These are phyloP conservation scores for Populus euphratica DNA, from an alignment of 345 rosid species.

Conservation along the genomic window DNA sequence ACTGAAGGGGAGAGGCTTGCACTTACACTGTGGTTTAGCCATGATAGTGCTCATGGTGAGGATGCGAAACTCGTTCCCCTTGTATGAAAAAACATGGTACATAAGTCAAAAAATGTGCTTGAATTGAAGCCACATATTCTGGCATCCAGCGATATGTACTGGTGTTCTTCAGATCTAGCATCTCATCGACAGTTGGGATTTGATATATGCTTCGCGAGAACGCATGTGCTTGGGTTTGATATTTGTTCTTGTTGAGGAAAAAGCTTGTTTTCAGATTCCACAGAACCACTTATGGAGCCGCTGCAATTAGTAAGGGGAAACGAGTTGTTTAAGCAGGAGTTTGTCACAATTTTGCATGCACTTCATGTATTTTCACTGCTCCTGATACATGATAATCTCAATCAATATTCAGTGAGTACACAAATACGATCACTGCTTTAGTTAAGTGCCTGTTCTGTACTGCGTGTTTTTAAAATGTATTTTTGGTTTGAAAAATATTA, in stretches of 20 bases:
- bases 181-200: slow-evolving; percentile 43
- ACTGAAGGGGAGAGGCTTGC: slow-evolving; percentile 81
- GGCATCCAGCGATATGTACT: slow-evolving; percentile 80
- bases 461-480: no score
- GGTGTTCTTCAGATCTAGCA: slow-evolving; percentile 51
- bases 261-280: slow-evolving; percentile 23
- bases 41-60: slow-evolving; percentile 71
- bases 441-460: no score
- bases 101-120: slow-evolving; percentile 8
- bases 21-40: slow-evolving; percentile 87
- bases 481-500: no score
- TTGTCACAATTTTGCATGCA: slow-evolving; percentile 62
- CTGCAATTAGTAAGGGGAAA: slow-evolving; percentile 57
- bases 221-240: slow-evolving; percentile 57
- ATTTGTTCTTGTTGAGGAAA: slow-evolving; percentile 38
- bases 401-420: neutral
- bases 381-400: neutral
- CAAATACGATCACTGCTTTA: neutral
- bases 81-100: slow-evolving; percentile 38
- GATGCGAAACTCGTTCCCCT: slow-evolving; percentile 72
- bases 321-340: slow-evolving; percentile 39
- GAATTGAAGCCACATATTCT: slow-evolving; percentile 41
- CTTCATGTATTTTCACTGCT: slow-evolving; percentile 59
- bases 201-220: slow-evolving; percentile 67
- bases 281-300: slow-evolving; percentile 44